phyloP scores from a whole-genome alignment of 768 basidiomycete genomes.

The Russula earlei region DNA sequence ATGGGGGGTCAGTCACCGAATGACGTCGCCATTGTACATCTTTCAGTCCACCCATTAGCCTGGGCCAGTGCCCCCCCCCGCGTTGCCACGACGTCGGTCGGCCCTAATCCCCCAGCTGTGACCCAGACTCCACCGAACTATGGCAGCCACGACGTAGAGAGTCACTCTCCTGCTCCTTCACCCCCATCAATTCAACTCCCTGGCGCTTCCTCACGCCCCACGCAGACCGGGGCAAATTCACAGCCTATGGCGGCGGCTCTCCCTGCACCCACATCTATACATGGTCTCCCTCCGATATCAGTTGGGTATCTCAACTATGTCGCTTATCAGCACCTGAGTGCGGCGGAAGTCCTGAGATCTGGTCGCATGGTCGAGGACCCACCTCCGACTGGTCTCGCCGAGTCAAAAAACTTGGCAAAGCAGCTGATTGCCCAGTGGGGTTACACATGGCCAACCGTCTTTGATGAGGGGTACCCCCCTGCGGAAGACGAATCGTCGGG shows the following conservation, averaged over 20 bases:
- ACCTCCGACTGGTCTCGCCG: slow-evolving; percentile 17
- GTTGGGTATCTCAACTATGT: slow-evolving; percentile 14
- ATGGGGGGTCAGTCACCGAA: slow-evolving; percentile 35
- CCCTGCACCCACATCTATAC: slow-evolving; percentile 6
- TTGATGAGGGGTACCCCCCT: slow-evolving; percentile 29
- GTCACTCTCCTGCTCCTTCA: neutral
- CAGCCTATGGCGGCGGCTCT: neutral
- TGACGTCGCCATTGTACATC: slow-evolving; percentile 56
- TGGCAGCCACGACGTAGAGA: neutral
- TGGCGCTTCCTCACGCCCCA: neutral
- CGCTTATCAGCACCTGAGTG: slow-evolving; percentile 8
- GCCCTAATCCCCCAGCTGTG: slow-evolving; percentile 7
- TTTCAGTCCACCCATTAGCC: slow-evolving; percentile 72
- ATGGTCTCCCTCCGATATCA: slow-evolving; percentile 10
- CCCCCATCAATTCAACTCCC: neutral
- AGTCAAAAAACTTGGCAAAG: slow-evolving; percentile 21
- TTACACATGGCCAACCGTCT: slow-evolving; percentile 35
- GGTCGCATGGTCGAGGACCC: slow-evolving; percentile 23
- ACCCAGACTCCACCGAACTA: neutral
- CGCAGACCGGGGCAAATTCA: neutral
- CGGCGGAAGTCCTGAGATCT: slow-evolving; percentile 12
- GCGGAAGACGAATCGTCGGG: slow-evolving; percentile 10
- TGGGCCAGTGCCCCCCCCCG: slow-evolving; percentile 53
- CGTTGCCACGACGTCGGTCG: slow-evolving; percentile 16
- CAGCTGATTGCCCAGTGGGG: slow-evolving; percentile 28